Evolutionary conservation across 805 yeast species (phyloP), one percentile per base, ranked within the genome.

Genomic region (Candida rishiriensis): DNA sequence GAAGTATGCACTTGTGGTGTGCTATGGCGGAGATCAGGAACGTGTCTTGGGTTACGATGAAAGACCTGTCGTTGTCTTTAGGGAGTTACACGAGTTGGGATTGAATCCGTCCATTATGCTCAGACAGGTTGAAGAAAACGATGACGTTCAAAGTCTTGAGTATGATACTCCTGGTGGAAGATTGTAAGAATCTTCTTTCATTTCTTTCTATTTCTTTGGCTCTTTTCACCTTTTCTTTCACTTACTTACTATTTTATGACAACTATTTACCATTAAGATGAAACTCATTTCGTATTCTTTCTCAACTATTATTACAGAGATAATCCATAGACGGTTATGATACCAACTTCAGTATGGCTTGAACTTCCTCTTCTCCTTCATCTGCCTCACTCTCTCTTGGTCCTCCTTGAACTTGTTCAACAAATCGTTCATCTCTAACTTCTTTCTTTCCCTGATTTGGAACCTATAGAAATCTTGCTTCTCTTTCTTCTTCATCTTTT

Each of bases 401-500:
- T 93, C 99, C 49, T 81, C 81, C 63, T 87, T 88, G 69, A 90
- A 93, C 61, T 89, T 88, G 45, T 66, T 71, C 60, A 93, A 72
- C 59, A 93, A 71, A 43, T 87, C 89, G 60, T 88, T 87, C 87
- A 93, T 88, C 65, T 91, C 96, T 50, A 76, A 79, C 72, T 93
- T 93, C 76, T 90, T 91, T 59, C 80, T 78, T 63, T 93, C 96
- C 66, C 99, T 82, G 54, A 93, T 78, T 70, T 93, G 99, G 79
- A 90, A 93, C 57, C 96, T 76, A 72, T 93, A 93, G 72, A 93
- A 93, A 67, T 95, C 98, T 53, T 77, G 75, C 71, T 90, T 88
- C 56, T 87, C 90, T 60, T 81, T 81, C 64, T 76, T 79, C 64
- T 83, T 81, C 68, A 75, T 71, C 63, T 78, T 84, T 42, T 71